A percentile compares a stretch with the other conserved stretches of the same genome.
Evolutionary conservation across 2,329 filamentous ascomycete genomes (phyloP).

Genomic region (Epichloe sylvatica): DNA sequence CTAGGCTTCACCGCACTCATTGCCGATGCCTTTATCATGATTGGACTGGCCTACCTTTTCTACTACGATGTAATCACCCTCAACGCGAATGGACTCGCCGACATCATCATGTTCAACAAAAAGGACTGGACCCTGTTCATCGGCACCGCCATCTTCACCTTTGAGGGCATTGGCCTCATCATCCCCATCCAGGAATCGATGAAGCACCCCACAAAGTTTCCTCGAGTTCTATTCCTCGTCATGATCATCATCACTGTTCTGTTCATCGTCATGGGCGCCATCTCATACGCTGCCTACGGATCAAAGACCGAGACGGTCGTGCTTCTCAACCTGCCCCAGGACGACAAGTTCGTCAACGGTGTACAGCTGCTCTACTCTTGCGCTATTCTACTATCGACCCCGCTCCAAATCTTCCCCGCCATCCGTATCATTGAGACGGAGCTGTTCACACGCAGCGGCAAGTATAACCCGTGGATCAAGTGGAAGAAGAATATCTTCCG

Average conservation of each 20-base stretch:
- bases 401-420: slow-evolving; percentile 91
- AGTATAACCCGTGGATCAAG: slow-evolving; percentile 97
- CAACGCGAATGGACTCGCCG: slow-evolving; percentile 58
- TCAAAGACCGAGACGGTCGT: slow-evolving; percentile 94
- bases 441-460: slow-evolving; percentile 83
- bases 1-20: slow-evolving; percentile 88
- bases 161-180: slow-evolving; percentile 92
- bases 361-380: slow-evolving; percentile 97
- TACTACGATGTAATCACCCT: slow-evolving; percentile 90
- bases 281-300: slow-evolving; percentile 93
- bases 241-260: slow-evolving; percentile 92
- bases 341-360: slow-evolving; percentile 85
- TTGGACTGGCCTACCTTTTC: slow-evolving; percentile 85
- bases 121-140: slow-evolving; percentile 96
- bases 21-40: slow-evolving; percentile 85
- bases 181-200: slow-evolving; percentile 98
- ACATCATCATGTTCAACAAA: slow-evolving; percentile 86
- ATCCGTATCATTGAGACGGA: slow-evolving; percentile 94
- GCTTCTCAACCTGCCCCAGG: slow-evolving; percentile 88
- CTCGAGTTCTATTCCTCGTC: slow-evolving; percentile 70
- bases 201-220: slow-evolving; percentile 82
- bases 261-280: slow-evolving; percentile 79
- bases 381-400: slow-evolving; percentile 90
- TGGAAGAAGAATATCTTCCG: slow-evolving; percentile 99
- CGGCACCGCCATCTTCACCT: slow-evolving; percentile 96